These are phyloP conservation scores for Aspergillus sp. DNA, from an alignment of 2,329 filamentous ascomycete species.

Conservation along the genomic window DNA sequence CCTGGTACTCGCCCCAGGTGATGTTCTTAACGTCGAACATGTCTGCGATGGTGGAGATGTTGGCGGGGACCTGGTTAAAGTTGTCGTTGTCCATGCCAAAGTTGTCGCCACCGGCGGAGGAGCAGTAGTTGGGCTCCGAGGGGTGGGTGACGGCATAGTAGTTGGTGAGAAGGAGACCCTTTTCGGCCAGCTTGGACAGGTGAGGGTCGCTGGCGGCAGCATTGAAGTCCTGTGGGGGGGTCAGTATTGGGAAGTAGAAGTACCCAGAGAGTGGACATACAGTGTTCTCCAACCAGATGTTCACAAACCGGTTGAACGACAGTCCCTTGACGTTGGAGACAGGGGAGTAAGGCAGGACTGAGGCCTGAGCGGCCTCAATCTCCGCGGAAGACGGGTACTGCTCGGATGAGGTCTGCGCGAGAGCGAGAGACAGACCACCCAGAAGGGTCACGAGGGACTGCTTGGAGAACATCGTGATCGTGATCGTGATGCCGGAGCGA, in stretches of 20 bases:
- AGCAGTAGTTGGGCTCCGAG: constrained; percentile 73
- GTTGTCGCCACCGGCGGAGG: constrained; percentile 66
- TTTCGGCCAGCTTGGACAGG: constrained; percentile 26
- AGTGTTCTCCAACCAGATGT: constrained; percentile 77
- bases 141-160: constrained; percentile 67
- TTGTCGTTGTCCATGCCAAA: constrained; percentile 70
- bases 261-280: constrained; percentile 33
- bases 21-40: constrained; percentile 64
- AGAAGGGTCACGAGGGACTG: constrained; percentile 19
- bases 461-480: constrained; percentile 18
- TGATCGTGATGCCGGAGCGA: neutral
- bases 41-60: constrained; percentile 67
- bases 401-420: constrained; percentile 23
- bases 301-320: constrained; percentile 68
- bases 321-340: constrained; percentile 66
- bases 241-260: neutral
- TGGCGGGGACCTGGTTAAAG: constrained; percentile 57
- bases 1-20: constrained; percentile 71
- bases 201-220: constrained; percentile 59
- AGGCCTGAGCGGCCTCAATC: constrained; percentile 44
- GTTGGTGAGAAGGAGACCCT: constrained; percentile 60
- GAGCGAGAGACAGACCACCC: constrained; percentile 17
- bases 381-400: constrained; percentile 23
- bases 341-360: constrained; percentile 59
- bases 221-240: constrained; percentile 50